A percentile compares a stretch with the other conserved stretches of the same genome.
Evolutionary conservation across 352 stramenopile species (phyloP).

Genomic region (Plasmopara viticola): DNA sequence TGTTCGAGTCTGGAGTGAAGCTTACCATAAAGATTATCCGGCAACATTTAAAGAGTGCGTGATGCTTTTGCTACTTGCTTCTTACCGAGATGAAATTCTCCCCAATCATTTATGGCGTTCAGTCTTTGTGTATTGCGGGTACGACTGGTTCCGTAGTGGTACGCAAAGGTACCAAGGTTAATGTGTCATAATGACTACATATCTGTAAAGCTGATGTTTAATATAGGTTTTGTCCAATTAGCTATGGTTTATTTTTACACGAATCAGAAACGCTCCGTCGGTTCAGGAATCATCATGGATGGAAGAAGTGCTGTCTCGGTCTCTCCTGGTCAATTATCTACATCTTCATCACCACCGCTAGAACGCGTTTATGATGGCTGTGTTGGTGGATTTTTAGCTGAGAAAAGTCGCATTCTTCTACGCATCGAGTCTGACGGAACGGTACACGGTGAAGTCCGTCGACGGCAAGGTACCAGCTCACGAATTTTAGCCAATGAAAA

Average conservation of each 20-base stretch:
- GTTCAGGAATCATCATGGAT: slow-evolving; percentile 11
- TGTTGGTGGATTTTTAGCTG: slow-evolving; percentile 36
- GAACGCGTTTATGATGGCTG: slow-evolving; percentile 43
- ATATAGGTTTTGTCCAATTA: slow-evolving; percentile 16
- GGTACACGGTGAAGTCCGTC: slow-evolving; percentile 36
- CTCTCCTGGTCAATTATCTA: background rate
- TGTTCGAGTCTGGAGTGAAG: slow-evolving; percentile 33
- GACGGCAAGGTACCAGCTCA: slow-evolving; percentile 6
- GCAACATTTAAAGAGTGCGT: slow-evolving; percentile 30
- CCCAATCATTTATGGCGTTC: slow-evolving; percentile 37
- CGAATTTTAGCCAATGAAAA: slow-evolving; percentile 4
- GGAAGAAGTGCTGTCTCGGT: background rate
- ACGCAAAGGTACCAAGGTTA: too few relatives aligned
- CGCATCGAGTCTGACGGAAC: slow-evolving; percentile 31
- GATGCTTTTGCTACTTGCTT: slow-evolving; percentile 32
- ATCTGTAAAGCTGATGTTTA: too few relatives aligned
- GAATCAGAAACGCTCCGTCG: slow-evolving; percentile 8
- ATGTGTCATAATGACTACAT: too few relatives aligned
- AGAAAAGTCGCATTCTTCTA: slow-evolving; percentile 32
- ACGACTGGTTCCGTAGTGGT: slow-evolving; percentile 35
- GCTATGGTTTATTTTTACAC: slow-evolving; percentile 7
- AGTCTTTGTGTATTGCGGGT: slow-evolving; percentile 39
- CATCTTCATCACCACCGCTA: slow-evolving; percentile 7
- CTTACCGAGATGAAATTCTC: slow-evolving; percentile 21
- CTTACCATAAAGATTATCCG: slow-evolving; percentile 38